Evolutionary conservation across 345 rosid species (phyloP), one percentile per base, ranked within the genome.

Genomic region (Eucalyptus globulus): DNA sequence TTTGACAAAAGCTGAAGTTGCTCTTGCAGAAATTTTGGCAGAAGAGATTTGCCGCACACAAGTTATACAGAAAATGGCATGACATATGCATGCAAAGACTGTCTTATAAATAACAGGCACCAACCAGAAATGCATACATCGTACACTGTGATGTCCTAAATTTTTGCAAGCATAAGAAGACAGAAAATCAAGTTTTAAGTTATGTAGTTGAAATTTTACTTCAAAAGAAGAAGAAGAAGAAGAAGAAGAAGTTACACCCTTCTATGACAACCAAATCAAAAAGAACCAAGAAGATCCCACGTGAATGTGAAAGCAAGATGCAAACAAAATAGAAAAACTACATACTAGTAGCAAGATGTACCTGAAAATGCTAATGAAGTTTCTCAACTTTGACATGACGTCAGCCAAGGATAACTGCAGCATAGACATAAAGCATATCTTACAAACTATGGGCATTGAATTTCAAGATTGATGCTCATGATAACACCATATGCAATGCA

Each of bases 311-410:
- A 60, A 60, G 67, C 67, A 27, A 27, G 67, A 27, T 60, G 67
- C 67, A 27, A 15, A 60, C 67, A 60, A 60, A 60, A 60, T 60
- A 60, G 67, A 60, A 60, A 86, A 45, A 26, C n/a, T 26, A 87
- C 27, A 37, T 31, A 31, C 43, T 87, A 21, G 58, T 26, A 1
- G 26, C 47, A 47, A 45, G 50, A 24, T 15, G 9, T 17, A 37
- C 1, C 47, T 15, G 49, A 34, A 56, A 83, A 86, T 37, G 29
- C 37, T 14, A 16, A 6, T 56, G 44, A 56, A 83, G 14, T 62
- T 47, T 22, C 47, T 8, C 15, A 95, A 97, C 96, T 96, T 56
- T 56, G 62, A 56, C 29, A 56, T 56, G 29, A 56, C 6, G 0
- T 56, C 29, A 58, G 62, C 11, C 62, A 10, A 21, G 62, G 62